These are phyloP conservation scores for Diaporthe vaccinii DNA, from an alignment of 2,329 filamentous ascomycete genomes.

Conservation along the genomic window DNA sequence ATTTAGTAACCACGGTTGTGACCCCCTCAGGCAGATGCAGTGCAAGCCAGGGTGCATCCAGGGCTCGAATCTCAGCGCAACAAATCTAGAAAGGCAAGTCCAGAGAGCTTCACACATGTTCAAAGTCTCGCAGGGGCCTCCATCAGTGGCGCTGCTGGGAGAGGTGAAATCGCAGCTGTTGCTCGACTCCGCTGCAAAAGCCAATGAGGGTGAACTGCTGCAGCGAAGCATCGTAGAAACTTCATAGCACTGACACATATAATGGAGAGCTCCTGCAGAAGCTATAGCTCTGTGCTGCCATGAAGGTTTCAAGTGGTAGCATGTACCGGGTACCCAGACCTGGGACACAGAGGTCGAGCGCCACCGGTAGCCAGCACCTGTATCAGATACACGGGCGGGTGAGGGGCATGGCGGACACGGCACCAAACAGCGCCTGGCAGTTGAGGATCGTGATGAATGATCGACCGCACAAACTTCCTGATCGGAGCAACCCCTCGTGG, in stretches of 20 bases:
- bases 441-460: constrained; percentile 22
- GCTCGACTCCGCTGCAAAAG: neutral
- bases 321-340: neutral
- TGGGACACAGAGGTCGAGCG: neutral
- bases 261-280: constrained; percentile 19
- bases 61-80: constrained; percentile 24
- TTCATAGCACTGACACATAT: constrained; percentile 11
- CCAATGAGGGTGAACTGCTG: constrained; percentile 17
- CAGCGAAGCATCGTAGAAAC: constrained; percentile 11
- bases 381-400: constrained; percentile 15
- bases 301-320: constrained; percentile 6
- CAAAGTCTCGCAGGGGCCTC: constrained; percentile 8
- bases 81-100: neutral
- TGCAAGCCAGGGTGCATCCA: neutral
- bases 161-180: neutral
- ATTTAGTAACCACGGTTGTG: neutral
- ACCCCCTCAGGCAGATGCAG: neutral
- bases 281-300: constrained; percentile 12
- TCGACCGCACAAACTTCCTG: constrained; percentile 8
- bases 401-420: neutral
- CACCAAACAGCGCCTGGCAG: constrained; percentile 8
- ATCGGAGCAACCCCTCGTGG: constrained; percentile 23
- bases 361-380: neutral
- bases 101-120: neutral
- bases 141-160: neutral